These are phyloP conservation scores for Citrus hindsii DNA, from an alignment of 345 rosid genomes.

Conservation along the genomic window DNA sequence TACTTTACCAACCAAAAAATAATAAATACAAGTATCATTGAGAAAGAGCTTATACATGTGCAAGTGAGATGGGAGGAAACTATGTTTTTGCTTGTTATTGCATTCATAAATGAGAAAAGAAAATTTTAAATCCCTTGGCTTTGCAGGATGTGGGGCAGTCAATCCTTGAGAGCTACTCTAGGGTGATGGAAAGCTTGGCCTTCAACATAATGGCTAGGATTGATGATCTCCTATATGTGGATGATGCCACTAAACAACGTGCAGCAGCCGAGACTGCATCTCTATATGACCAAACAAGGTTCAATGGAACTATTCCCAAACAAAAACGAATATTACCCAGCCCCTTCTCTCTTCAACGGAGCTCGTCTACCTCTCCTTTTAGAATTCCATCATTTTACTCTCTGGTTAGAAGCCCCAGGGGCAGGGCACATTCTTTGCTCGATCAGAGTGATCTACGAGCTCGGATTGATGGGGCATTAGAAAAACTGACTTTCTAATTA, in stretches of 20 bases:
- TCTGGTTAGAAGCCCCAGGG: constrained; percentile 8
- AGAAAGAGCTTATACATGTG: not conserved
- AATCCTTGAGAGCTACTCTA: constrained; percentile 49
- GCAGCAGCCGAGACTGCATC: constrained; percentile 22
- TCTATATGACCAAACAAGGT: constrained; percentile 15
- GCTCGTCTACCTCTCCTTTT: constrained; percentile 10
- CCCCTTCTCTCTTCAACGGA: constrained; percentile 12
- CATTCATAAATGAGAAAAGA: not conserved
- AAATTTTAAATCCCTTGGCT: not conserved
- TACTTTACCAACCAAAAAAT: not conserved
- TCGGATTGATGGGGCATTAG: constrained; percentile 8
- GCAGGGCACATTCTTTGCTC: not conserved
- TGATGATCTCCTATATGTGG: constrained; percentile 40
- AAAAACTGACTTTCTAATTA: constrained; percentile 25
- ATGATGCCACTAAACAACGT: constrained; percentile 41
- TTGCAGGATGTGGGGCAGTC: constrained; percentile 48
- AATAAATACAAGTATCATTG: not conserved
- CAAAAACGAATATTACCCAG: constrained; percentile 20
- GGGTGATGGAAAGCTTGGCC: constrained; percentile 48
- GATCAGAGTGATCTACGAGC: constrained; percentile 15
- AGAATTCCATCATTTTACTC: constrained; percentile 2
- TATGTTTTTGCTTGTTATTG: not conserved
- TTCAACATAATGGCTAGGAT: constrained; percentile 40
- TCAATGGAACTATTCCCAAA: constrained; percentile 13
- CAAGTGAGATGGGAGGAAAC: not conserved